phyloP scores from a whole-genome alignment of 1,284 basidiomycete species.

The Trichosporon asahii region DNA sequence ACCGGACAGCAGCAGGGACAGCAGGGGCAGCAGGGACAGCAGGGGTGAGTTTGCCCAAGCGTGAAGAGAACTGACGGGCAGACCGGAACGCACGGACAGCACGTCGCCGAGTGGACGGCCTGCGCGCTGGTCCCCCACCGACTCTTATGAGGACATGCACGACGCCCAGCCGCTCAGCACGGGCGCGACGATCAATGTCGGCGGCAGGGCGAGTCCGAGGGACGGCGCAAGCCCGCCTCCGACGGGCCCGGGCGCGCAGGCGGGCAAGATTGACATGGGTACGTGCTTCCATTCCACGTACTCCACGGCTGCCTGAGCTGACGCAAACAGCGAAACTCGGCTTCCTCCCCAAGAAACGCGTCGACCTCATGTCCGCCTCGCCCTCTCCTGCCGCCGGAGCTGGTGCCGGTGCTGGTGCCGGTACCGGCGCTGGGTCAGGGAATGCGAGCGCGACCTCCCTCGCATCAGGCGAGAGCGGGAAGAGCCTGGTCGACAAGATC shows the following conservation, averaged over 20 bases:
- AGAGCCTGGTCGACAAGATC: constrained; percentile 37
- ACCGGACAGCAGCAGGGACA: constrained; percentile 21
- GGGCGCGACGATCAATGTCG: constrained; percentile 23
- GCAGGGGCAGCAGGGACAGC: constrained; percentile 14
- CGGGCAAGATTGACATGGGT: constrained; percentile 51
- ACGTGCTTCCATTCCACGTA: constrained; percentile 18
- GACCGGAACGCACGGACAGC: background rate
- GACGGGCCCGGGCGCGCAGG: background rate
- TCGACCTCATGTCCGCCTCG: constrained; percentile 46
- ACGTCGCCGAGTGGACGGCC: background rate
- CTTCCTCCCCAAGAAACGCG: constrained; percentile 50
- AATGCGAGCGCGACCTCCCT: background rate
- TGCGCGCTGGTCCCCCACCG: constrained; percentile 46
- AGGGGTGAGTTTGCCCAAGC: constrained; percentile 4
- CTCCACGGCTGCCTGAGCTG: background rate
- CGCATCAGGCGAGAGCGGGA: constrained; percentile 5
- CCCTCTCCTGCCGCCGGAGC: constrained; percentile 19
- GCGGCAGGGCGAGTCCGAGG: constrained; percentile 5
- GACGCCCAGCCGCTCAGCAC: constrained; percentile 20
- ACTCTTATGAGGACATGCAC: constrained; percentile 37
- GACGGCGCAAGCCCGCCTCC: constrained; percentile 9
- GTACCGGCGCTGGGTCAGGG: background rate
- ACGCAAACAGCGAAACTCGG: constrained; percentile 46
- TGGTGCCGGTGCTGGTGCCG: background rate
- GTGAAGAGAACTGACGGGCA: background rate